Conservation (phyloP, 2,329 filamentous ascomycete species). For the Fusarium setosum region DNA sequence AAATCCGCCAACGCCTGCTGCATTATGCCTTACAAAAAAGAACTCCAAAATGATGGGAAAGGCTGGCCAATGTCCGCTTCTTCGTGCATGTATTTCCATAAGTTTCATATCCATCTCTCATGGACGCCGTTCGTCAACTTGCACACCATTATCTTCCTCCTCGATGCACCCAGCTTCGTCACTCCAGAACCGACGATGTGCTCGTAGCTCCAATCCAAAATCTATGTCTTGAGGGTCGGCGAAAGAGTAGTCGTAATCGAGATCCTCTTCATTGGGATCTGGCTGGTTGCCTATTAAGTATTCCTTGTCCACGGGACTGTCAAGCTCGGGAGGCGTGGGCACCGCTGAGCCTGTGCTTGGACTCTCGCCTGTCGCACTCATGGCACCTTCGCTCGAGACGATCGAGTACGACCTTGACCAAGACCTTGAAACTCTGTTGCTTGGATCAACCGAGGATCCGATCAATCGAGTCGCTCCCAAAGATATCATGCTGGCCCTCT, state of each 20-base stretch:
- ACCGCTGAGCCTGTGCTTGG: constrained; percentile 49
- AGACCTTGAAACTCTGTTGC: constrained; percentile 28
- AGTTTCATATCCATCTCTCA: constrained; percentile 27
- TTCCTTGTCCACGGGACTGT: constrained; percentile 46
- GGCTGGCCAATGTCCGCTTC: constrained; percentile 12
- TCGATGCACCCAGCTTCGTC: constrained; percentile 51
- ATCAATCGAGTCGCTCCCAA: constrained; percentile 35
- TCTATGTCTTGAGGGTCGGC: constrained; percentile 46
- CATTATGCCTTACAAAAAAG: constrained; percentile 11
- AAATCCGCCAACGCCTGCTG: constrained; percentile 21
- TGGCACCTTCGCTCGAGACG: constrained; percentile 50
- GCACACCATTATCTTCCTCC: constrained; percentile 48
- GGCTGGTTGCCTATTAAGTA: constrained; percentile 38
- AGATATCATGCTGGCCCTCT: constrained; percentile 40
- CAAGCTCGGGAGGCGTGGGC: constrained; percentile 52
- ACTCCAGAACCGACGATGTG: constrained; percentile 48
- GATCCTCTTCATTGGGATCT: constrained; percentile 34
- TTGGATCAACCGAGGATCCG: constrained; percentile 26
- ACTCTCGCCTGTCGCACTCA: constrained; percentile 51
- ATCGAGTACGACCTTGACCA: constrained; percentile 45
- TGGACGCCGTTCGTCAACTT: constrained; percentile 36
- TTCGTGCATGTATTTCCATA: constrained; percentile 16
- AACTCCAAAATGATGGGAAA: constrained; percentile 27
- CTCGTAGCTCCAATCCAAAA: constrained; percentile 50
- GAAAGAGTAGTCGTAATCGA: constrained; percentile 47